Conservation (phyloP, 305 asterid genomes). For the Plantago coronopus region DNA sequence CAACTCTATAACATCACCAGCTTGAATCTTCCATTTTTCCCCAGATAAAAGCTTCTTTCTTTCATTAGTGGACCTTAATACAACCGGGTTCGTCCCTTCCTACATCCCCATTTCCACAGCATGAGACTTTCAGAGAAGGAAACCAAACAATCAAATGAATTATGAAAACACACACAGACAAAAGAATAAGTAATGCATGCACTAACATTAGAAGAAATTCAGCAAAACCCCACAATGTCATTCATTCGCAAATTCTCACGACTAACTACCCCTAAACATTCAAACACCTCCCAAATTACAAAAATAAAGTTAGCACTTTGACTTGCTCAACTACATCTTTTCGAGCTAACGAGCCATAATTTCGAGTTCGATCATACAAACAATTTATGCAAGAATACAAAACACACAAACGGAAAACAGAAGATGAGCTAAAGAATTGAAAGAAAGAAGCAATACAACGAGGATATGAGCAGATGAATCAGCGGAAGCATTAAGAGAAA, state of each 20-base stretch:
- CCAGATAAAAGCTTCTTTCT: constrained; percentile 75
- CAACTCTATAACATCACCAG: constrained; percentile 74
- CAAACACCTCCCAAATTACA: no score
- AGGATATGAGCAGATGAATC: constrained; percentile 56
- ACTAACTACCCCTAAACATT: not conserved
- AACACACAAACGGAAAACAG: not conserved
- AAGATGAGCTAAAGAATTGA: not conserved
- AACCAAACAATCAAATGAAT: not conserved
- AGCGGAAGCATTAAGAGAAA: constrained; percentile 38
- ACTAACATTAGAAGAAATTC: no score
- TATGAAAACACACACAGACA: no score
- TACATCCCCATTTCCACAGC: constrained; percentile 32
- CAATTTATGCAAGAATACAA: no score
- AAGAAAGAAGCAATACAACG: constrained; percentile 47
- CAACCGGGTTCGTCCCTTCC: constrained; percentile 90
- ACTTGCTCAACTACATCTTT: no score
- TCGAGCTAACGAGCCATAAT: no score
- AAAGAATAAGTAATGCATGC: no score
- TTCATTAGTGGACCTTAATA: constrained; percentile 51
- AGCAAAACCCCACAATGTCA: no score
- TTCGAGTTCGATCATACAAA: no score
- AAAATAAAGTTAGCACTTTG: no score
- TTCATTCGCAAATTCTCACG: no score
- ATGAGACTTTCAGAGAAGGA: not conserved
- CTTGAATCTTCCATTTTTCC: constrained; percentile 49